A percentile compares a stretch with the other conserved stretches of the same genome.
phyloP scores from a whole-genome alignment of 2,329 filamentous ascomycete species.

The Xylariaceae sp. region DNA sequence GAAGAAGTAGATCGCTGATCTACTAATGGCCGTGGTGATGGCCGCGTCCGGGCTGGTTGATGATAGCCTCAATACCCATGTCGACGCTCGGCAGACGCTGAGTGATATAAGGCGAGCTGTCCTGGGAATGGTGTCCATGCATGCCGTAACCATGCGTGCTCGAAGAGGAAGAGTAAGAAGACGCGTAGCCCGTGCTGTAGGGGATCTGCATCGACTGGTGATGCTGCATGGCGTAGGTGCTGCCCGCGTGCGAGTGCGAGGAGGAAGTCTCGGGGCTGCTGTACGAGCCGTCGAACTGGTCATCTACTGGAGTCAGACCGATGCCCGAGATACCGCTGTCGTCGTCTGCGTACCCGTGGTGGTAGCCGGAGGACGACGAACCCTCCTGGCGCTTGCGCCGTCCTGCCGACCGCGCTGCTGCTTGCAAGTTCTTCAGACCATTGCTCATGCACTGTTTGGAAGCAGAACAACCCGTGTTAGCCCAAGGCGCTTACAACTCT shows the following conservation, averaged over 20 bases:
- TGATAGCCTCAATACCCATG: slow-evolving; percentile 60
- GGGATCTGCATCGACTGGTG: slow-evolving; percentile 6
- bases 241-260: slow-evolving; percentile 40
- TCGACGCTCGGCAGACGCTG: slow-evolving; percentile 54
- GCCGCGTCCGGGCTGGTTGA: slow-evolving; percentile 45
- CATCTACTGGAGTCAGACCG: slow-evolving; percentile 57
- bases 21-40: slow-evolving; percentile 7
- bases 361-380: slow-evolving; percentile 32
- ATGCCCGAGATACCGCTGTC: slow-evolving; percentile 68
- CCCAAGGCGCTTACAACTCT: not conserved
- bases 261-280: slow-evolving; percentile 52
- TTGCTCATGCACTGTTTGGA: slow-evolving; percentile 71
- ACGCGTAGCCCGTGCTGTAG: slow-evolving; percentile 24
- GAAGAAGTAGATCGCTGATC: too few relatives aligned
- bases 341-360: slow-evolving; percentile 56
- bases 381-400: slow-evolving; percentile 62
- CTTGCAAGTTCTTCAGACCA: slow-evolving; percentile 76
- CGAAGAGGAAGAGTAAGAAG: slow-evolving; percentile 53
- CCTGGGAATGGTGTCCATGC: slow-evolving; percentile 34
- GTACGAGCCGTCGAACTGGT: slow-evolving; percentile 53
- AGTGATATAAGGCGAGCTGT: slow-evolving; percentile 47
- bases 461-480: not conserved
- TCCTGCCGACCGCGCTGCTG: slow-evolving; percentile 62
- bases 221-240: slow-evolving; percentile 23
- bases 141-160: slow-evolving; percentile 40